Evolutionary conservation across 331 rosid genomes (phyloP), one percentile per base, ranked within the genome.

Genomic region (Quercus phellos): DNA sequence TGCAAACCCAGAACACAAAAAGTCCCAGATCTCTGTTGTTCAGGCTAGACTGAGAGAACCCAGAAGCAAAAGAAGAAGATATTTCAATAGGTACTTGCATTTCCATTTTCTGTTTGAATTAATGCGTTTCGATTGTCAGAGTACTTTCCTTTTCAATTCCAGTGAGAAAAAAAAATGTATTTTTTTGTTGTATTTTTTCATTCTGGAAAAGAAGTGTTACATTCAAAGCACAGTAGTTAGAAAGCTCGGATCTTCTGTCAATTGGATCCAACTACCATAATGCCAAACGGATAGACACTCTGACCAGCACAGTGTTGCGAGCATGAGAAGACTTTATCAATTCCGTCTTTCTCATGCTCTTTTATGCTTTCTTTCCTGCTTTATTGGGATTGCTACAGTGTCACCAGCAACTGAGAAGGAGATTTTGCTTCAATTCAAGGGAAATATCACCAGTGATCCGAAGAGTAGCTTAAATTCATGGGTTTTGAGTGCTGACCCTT

Each of bases 361-460:
- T 61, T 64, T 89, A 19, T 90, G 82, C 84, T 55, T 84, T 58
- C 54, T 90, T 76, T 79, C 81, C 17, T 87, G 86, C 78, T 84
- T 89, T 22, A 6, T 87, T 77, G 83, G 82, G 38, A 74, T 81
- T 53, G 59, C 78, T 55, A 63, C 72, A 9, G 96, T 88, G 55
- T 78, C 84, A 3, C 78, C 90, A 17, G 77, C 51, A 38, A 87
- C 91, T 16, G 99, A 95, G 85, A 90, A 79, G 68, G 96, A 90
- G 81, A 88, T 93, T 91, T 75, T 95, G 85, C 99, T 93, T 73
- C 96, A 95, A 74, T 95, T 95, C 81, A 95, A 89, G 79, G 91
- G 89, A 51, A 90, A 81, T 78, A 54, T 93, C 74, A 85, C 97
- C 24, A 86, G 84, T 12, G 99, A 95, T 83, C 99, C 99, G 4